Evolutionary conservation across 805 yeast genomes (phyloP), one percentile per base, ranked within the genome.

Genomic region (Zygosaccharomyces rouxii): DNA sequence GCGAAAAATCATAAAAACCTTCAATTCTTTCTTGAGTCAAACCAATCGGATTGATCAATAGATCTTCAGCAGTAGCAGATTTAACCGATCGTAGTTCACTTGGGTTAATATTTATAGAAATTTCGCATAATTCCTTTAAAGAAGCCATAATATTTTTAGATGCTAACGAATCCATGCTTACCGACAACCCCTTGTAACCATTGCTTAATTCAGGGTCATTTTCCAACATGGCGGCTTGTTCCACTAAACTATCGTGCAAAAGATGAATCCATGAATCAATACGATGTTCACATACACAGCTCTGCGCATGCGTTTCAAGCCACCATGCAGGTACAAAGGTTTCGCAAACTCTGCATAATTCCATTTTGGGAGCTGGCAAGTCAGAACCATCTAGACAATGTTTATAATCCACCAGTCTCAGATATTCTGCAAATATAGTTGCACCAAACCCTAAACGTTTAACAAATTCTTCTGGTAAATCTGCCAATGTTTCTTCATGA

Each of bases 311-410:
- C 43, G 83, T 77, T 58, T 92, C 99, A 35, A 94, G 73, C 85
- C 95, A 94, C 99, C 99, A 94, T 3, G 89, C 86, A 3, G 96
- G 97, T n/a, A 89, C 82, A 42, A 78, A 78, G 26, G 82, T 81
- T 61, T 94, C 99, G 68, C 99, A 94, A 23, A 94, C 89, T 42
- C 97, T 77, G 66, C 99, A 94, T 28, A 94, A 70, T 31, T 86
- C 89, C 48, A 81, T 76, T 21, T 83, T 83, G 1, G 96, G 97
- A n/a, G 80, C 76, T 0, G 96, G 95, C 0, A 88, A 74, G 50
- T 74, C 72, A 9, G 69, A 73, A 58, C 82, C 85, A 55, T 84
- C 85, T 2, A 81, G 73, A 13, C 83, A 72, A 7, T 83, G 87
- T 35, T 76, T 64, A 30, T 83, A 87, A 22, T 84, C 78, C 5